A percentile compares a stretch with the other conserved stretches of the same genome.
These are phyloP conservation scores for Lumnitzera littorea DNA, from an alignment of 345 rosid species.

Conservation along the genomic window DNA sequence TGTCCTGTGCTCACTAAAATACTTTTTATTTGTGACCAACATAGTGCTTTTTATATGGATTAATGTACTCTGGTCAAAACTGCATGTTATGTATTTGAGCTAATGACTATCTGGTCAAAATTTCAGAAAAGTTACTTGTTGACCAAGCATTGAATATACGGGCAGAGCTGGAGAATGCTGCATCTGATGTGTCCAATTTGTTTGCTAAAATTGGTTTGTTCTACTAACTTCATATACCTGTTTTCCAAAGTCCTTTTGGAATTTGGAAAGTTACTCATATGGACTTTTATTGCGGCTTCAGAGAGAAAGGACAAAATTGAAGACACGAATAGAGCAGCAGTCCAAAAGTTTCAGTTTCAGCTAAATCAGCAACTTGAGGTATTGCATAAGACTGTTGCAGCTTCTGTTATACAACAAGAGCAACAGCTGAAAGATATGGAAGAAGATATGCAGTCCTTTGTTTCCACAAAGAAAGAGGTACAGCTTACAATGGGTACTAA, in stretches of 20 bases:
- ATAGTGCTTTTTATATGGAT: no score
- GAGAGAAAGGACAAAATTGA: constrained; percentile 94
- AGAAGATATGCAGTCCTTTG: constrained; percentile 93
- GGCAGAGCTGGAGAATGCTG: constrained; percentile 75
- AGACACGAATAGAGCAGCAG: constrained; percentile 66
- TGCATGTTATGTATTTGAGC: not conserved
- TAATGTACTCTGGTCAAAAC: not conserved
- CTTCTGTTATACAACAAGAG: constrained; percentile 86
- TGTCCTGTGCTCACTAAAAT: no score
- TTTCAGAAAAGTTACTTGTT: constrained; percentile 70
- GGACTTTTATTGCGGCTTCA: constrained; percentile 24
- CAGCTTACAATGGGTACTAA: not conserved
- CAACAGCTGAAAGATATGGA: constrained; percentile 86
- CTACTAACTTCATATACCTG: constrained; percentile 7
- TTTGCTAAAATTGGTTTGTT: constrained; percentile 77
- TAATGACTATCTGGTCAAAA: not conserved
- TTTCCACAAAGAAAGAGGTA: constrained; percentile 78
- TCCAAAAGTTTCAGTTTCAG: constrained; percentile 74
- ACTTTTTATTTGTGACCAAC: no score
- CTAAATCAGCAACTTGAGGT: constrained; percentile 77
- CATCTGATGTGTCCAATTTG: constrained; percentile 79
- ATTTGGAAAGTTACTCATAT: not conserved
- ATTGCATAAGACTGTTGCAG: constrained; percentile 80
- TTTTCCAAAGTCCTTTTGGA: not conserved
- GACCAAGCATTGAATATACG: constrained; percentile 85